Percentiles rank a stretch among this genome's conserved stretches.
These are phyloP conservation scores for Collybia mongolica DNA, from an alignment of 768 basidiomycete genomes.

Conservation along the genomic window DNA sequence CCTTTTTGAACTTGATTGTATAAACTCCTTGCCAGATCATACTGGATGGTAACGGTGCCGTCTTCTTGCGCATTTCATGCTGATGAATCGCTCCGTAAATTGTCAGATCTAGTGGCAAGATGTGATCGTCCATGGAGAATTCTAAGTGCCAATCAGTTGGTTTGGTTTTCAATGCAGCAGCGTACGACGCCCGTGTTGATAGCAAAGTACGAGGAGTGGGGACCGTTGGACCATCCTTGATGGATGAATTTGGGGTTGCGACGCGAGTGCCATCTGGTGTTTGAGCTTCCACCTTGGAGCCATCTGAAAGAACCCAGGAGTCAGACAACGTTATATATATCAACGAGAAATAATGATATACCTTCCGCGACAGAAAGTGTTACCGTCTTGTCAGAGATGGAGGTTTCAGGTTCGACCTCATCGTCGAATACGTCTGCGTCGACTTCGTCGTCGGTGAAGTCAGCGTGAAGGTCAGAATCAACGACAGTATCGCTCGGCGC, in stretches of 20 bases:
- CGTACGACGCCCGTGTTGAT: slow-evolving; percentile 71
- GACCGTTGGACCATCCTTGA: slow-evolving; percentile 36
- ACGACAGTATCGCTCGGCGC: slow-evolving; percentile 57
- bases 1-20: slow-evolving; percentile 91
- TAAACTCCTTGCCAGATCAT: slow-evolving; percentile 90
- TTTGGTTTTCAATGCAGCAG: slow-evolving; percentile 89
- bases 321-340: neutral
- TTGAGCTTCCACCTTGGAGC: slow-evolving; percentile 92
- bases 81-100: slow-evolving; percentile 97
- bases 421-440: slow-evolving; percentile 90
- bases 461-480: slow-evolving; percentile 65
- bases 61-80: slow-evolving; percentile 78
- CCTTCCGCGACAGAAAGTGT: slow-evolving; percentile 82
- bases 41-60: slow-evolving; percentile 58
- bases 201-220: slow-evolving; percentile 24
- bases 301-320: slow-evolving; percentile 51
- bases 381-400: slow-evolving; percentile 79
- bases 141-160: slow-evolving; percentile 97
- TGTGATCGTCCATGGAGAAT: slow-evolving; percentile 90
- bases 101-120: slow-evolving; percentile 83
- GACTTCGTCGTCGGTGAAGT: slow-evolving; percentile 86
- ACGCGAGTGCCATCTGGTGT: slow-evolving; percentile 96
- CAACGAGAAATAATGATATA: slow-evolving; percentile 24
- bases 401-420: slow-evolving; percentile 73
- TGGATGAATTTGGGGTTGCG: slow-evolving; percentile 71